A percentile compares a stretch with the other conserved stretches of the same genome.
Evolutionary conservation across 371 early-diverging fungal species (phyloP).

Genomic region (Parasitella parasitica): DNA sequence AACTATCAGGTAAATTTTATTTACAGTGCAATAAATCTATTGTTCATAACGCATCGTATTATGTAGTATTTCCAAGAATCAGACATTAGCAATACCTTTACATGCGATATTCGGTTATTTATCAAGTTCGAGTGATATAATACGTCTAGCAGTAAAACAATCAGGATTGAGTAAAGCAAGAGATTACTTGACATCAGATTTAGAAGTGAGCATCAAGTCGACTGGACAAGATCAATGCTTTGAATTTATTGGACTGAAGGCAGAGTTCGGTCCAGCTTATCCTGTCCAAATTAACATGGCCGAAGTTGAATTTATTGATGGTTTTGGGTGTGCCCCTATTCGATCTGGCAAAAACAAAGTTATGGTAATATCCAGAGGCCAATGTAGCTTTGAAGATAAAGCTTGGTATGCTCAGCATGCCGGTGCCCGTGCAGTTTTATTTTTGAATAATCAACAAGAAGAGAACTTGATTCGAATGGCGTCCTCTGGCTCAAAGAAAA

Average conservation of each 20-base stretch:
- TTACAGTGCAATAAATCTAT: neutral
- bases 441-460: slow-evolving; percentile 17
- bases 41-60: neutral
- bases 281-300: neutral
- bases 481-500: neutral
- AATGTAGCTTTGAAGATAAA: slow-evolving; percentile 50
- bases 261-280: slow-evolving; percentile 4
- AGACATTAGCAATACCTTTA: neutral
- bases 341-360: slow-evolving; percentile 25
- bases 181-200: neutral
- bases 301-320: neutral
- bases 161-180: neutral
- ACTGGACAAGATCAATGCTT: neutral
- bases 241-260: slow-evolving; percentile 6
- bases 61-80: neutral
- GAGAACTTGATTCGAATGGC: neutral
- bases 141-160: slow-evolving; percentile 1
- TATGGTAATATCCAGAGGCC: slow-evolving; percentile 48
- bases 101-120: neutral
- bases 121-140: neutral
- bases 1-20: slow-evolving; percentile 5
- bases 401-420: slow-evolving; percentile 47
- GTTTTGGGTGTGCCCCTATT: slow-evolving; percentile 39
- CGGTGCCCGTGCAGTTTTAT: slow-evolving; percentile 48
- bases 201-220: slow-evolving; percentile 7